These are phyloP conservation scores for Lactarius hatsudake DNA, from an alignment of 768 basidiomycete genomes.

Conservation along the genomic window DNA sequence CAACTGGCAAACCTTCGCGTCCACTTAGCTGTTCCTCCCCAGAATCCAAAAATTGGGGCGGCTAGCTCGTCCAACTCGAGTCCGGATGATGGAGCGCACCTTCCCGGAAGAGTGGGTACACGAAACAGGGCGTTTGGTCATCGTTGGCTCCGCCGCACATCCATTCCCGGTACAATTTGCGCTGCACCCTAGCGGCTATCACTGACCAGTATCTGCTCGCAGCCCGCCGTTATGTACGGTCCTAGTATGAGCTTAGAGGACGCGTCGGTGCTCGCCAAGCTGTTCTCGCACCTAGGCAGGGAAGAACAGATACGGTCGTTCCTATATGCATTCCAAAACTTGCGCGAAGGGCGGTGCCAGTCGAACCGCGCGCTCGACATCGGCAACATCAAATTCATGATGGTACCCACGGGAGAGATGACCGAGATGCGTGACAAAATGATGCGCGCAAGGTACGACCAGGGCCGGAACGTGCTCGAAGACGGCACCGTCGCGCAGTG, in stretches of 20 bases:
- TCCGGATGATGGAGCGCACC: constrained; percentile 27
- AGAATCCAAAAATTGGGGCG: constrained; percentile 29
- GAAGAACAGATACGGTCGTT: constrained; percentile 35
- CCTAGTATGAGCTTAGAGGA: constrained; percentile 41
- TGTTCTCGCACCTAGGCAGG: constrained; percentile 37
- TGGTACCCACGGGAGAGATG: constrained; percentile 27
- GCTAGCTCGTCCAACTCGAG: constrained; percentile 27
- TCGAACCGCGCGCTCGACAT: constrained; percentile 28
- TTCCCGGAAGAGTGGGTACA: constrained; percentile 37
- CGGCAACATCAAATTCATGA: constrained; percentile 27
- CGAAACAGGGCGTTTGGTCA: constrained; percentile 31
- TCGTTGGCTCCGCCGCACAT: constrained; percentile 40
- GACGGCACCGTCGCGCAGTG: constrained; percentile 30
- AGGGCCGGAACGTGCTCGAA: constrained; percentile 30
- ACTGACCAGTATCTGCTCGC: background rate
- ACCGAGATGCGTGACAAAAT: constrained; percentile 30
- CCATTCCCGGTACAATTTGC: constrained; percentile 34
- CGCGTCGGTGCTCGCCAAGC: constrained; percentile 39
- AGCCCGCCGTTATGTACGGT: constrained; percentile 37
- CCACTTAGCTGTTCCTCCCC: background rate
- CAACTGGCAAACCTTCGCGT: background rate
- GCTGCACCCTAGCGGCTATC: background rate
- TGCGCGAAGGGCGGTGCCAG: constrained; percentile 34
- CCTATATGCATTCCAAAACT: constrained; percentile 37
- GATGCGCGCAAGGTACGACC: constrained; percentile 28